Evolutionary conservation across 306 rosid species (phyloP).

Genomic region (Senna tora): DNA sequence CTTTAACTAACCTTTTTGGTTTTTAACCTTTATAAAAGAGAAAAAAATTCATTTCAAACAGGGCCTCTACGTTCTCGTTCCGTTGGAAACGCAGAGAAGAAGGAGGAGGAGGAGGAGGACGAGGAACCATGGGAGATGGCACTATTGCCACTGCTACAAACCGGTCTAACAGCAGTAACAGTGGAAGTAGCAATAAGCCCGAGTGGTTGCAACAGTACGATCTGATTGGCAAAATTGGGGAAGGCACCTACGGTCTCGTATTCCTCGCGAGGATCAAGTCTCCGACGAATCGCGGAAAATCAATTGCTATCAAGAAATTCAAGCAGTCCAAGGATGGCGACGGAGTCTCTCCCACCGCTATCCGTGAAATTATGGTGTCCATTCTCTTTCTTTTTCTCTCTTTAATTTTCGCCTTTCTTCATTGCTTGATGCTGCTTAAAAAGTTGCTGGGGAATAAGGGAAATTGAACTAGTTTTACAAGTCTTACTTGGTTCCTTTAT

Average conservation of each 20-base stretch:
- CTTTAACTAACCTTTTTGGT: too few relatives aligned
- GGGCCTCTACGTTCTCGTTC: background rate
- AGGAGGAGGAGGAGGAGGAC: background rate
- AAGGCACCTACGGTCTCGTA: slow-evolving; percentile 93
- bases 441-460: background rate
- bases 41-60: too few relatives aligned
- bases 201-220: slow-evolving; percentile 98
- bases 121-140: slow-evolving; percentile 73
- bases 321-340: slow-evolving; percentile 96
- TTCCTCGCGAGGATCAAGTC: slow-evolving; percentile 81
- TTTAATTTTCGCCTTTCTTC: background rate
- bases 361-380: slow-evolving; percentile 93
- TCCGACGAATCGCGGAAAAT: slow-evolving; percentile 73
- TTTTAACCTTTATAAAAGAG: too few relatives aligned
- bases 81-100: background rate
- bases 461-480: background rate
- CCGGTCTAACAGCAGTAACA: slow-evolving; percentile 41
- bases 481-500: background rate
- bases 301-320: slow-evolving; percentile 93
- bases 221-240: slow-evolving; percentile 92
- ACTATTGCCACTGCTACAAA: slow-evolving; percentile 25
- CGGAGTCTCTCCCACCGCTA: slow-evolving; percentile 97
- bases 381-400: background rate
- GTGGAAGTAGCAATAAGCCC: slow-evolving; percentile 63
- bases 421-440: background rate